Evolutionary conservation across 2,329 filamentous ascomycete species (phyloP).

Genomic region (Ascosphaera acerosa): DNA sequence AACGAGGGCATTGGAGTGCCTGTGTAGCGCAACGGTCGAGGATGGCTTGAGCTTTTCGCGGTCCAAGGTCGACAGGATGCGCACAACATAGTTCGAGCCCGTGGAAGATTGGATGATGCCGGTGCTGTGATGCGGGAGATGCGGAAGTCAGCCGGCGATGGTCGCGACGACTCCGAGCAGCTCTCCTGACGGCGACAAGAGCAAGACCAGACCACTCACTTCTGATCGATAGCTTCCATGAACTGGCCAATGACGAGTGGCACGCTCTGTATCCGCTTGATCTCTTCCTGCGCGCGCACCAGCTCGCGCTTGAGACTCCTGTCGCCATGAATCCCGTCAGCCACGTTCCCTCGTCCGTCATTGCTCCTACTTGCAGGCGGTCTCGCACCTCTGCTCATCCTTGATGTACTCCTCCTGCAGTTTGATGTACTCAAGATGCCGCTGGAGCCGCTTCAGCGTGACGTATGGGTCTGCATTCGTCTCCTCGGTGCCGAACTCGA

Average conservation of each 20-base stretch:
- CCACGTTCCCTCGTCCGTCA: not conserved
- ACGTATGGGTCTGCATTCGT: conserved; percentile 84
- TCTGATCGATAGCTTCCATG: conserved; percentile 99
- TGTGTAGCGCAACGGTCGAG: conserved; percentile 88
- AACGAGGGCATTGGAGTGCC: conserved; percentile 93
- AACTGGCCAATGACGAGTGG: conserved; percentile 96
- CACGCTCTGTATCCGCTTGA: conserved; percentile 97
- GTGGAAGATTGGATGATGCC: conserved; percentile 97
- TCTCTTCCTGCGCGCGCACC: conserved; percentile 92
- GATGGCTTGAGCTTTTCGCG: conserved; percentile 95
- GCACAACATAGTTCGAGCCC: conserved; percentile 95
- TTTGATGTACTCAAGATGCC: conserved; percentile 91
- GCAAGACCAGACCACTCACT: conserved; percentile 32
- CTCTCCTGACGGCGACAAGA: not conserved
- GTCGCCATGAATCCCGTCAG: conserved; percentile 5
- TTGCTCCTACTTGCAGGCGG: conserved; percentile 3
- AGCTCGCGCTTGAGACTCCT: conserved; percentile 93
- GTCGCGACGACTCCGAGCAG: not conserved
- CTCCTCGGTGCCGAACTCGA: conserved; percentile 46
- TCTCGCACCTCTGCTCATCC: conserved; percentile 68
- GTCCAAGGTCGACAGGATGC: conserved; percentile 92
- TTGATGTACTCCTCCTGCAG: conserved; percentile 99
- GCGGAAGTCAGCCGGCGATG: no score
- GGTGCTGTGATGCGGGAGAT: conserved; percentile 45
- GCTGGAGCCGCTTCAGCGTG: conserved; percentile 83